Base-by-base conservation (phyloP, 1,139 yeast genomes). In the Diutina catenulata region DNA sequence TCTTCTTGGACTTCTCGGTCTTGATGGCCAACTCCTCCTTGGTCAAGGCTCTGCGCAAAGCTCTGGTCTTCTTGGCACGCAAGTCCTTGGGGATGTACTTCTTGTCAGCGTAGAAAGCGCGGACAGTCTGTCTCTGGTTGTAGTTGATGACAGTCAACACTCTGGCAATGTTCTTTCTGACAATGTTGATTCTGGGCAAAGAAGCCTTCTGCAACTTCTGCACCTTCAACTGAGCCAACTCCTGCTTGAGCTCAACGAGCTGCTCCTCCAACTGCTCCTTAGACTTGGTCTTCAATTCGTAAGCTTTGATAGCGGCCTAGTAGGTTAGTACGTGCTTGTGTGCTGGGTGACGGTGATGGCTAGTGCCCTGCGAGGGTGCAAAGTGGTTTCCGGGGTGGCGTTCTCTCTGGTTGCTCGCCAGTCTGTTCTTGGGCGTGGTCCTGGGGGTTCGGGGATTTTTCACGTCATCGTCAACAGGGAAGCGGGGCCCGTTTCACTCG, bases 51-150 rank as follows among this genome's bases (percentile, higher is more conserved):
- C 97, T 86, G 83, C 98, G 88, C 70, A 91, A 74, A 69, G 98
- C 97, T 80, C 97, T 91, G 72, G 98, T 91, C 82, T 91, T 84
- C 88, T 91, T 91, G 61, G 86, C 95, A 76, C 97, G 91, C 73
- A 91, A 80, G 68, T 88, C 97, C 78, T 88, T 88, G 76, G 98
- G 98, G 68, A 80, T 76, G 80, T 79, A 83, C 75, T 87, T 88
- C 80, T 87, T 87, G 72, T 88, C 94, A 56, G 77, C 76, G 91
- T 87, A 88, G 78, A 83, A 81, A 64, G 82, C 94, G 70, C 84
- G 84, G 65, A 86, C 95, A 57, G 82, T 80, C 53, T 81, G 88
- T 74, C 98, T 88, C 75, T 87, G 95, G 76, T 83, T 86, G 60
- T 79, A 77, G 91, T 84, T 88, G 74, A 91, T 86, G 70, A 88